A percentile compares a stretch with the other conserved stretches of the same genome.
phyloP scores from a whole-genome alignment of 2,329 filamentous ascomycete genomes.

The Xenoacremonium recifei region DNA sequence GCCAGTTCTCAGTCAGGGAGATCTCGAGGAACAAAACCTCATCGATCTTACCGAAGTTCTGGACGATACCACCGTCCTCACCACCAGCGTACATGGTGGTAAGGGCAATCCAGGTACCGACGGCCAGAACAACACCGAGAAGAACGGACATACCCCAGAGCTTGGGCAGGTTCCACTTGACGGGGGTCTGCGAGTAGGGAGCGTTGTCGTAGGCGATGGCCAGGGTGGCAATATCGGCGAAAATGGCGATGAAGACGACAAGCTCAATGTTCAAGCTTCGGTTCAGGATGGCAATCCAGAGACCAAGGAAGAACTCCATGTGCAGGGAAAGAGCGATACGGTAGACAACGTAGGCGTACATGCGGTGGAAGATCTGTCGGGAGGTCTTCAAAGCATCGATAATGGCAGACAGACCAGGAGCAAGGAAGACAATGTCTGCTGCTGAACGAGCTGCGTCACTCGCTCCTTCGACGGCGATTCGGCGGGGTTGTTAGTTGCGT shows the following conservation, averaged over 20 bases:
- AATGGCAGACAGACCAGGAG: slow-evolving; percentile 85
- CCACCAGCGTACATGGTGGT: slow-evolving; percentile 76
- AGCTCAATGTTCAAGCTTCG: slow-evolving; percentile 79
- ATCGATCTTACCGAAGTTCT: slow-evolving; percentile 83
- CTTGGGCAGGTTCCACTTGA: slow-evolving; percentile 95
- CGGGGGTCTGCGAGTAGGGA: slow-evolving; percentile 78
- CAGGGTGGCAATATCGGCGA: slow-evolving; percentile 87
- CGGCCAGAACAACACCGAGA: slow-evolving; percentile 75
- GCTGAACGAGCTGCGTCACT: slow-evolving; percentile 89
- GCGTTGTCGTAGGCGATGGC: slow-evolving; percentile 94
- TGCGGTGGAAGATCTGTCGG: slow-evolving; percentile 93
- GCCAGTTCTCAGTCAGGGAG: slow-evolving; percentile 90
- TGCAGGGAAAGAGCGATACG: slow-evolving; percentile 91
- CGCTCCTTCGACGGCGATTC: slow-evolving; percentile 90
- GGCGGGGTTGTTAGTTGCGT: not conserved
- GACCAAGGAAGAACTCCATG: slow-evolving; percentile 85
- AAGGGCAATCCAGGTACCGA: slow-evolving; percentile 85
- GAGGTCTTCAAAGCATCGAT: slow-evolving; percentile 92
- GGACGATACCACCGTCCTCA: slow-evolving; percentile 77
- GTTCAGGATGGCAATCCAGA: slow-evolving; percentile 90
- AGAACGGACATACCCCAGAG: slow-evolving; percentile 91
- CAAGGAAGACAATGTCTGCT: slow-evolving; percentile 91
- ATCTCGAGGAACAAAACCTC: slow-evolving; percentile 87
- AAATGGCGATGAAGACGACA: slow-evolving; percentile 91
- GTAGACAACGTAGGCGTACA: slow-evolving; percentile 96